Conservation (phyloP, 306 rosid species). For the Medicago lupulina region DNA sequence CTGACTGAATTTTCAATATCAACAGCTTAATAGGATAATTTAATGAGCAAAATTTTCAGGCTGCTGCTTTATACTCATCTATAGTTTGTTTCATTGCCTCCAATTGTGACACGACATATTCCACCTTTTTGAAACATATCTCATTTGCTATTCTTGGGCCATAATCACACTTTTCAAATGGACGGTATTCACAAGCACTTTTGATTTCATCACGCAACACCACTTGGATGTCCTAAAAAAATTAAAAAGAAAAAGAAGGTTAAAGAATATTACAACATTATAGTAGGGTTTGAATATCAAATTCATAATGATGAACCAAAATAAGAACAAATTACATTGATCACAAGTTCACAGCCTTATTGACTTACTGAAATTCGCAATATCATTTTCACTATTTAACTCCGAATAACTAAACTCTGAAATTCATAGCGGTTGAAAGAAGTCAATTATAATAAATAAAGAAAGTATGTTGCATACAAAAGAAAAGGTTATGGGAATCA, state of each 20-base stretch:
- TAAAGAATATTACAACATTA: slow-evolving; percentile 9
- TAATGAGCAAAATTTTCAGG: slow-evolving; percentile 42
- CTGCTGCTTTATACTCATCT: slow-evolving; percentile 63
- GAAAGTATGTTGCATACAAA: background rate
- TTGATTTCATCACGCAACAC: slow-evolving; percentile 88
- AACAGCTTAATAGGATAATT: slow-evolving; percentile 25
- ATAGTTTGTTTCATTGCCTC: slow-evolving; percentile 80
- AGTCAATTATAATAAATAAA: background rate
- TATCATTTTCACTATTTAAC: slow-evolving; percentile 7
- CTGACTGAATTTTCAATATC: background rate
- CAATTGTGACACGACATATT: slow-evolving; percentile 67
- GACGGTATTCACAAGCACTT: slow-evolving; percentile 93
- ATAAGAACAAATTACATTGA: background rate
- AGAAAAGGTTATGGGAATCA: too few relatives aligned
- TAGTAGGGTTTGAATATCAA: background rate
- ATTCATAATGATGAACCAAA: slow-evolving; percentile 33
- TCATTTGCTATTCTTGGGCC: slow-evolving; percentile 86
- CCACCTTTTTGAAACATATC: slow-evolving; percentile 79
- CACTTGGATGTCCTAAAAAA: slow-evolving; percentile 81
- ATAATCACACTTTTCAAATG: slow-evolving; percentile 94
- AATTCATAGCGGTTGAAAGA: background rate
- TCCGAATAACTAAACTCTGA: background rate
- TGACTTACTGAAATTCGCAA: slow-evolving; percentile 1
- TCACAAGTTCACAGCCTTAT: slow-evolving; percentile 2
- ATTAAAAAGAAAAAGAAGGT: background rate